Base-by-base conservation (phyloP, 176 grass and related monocot genomes). In the Ensete glaucum region DNA sequence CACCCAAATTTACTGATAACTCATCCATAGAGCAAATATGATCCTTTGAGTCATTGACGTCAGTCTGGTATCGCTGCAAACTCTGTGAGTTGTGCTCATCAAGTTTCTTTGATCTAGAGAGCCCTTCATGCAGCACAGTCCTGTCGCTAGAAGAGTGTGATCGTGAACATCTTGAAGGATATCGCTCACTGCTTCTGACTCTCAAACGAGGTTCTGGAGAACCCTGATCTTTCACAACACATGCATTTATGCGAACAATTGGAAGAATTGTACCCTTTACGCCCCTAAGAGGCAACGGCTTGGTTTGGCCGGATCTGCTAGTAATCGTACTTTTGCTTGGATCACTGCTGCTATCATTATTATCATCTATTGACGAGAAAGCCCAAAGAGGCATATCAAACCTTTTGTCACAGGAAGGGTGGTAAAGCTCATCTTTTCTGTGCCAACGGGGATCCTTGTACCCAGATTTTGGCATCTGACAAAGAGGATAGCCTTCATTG, bases 171-270 rank as follows among this genome's bases (percentile, higher is more conserved):
- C 76, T 91, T 79, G 88, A 82, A 74, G 85, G 71, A 65, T 84
- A 73, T 8, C 82, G 88, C 9, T 99, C 90, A 78, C 73, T 50
- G 77, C 75, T 82, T 83, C 70, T 89, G 13, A 73, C 49, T 78
- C 91, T 99, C 73, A 77, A 67, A 67, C 53, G 66, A 66, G 79
- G 81, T 82, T 96, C 92, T 64, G 66, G 73, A 67, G 85, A 82
- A n/a, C 62, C 79, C 51, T 91, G 85, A 53, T 88, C 88, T 74
- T 86, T 90, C 22, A 96, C 79, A 74, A 91, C 95, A 82, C 84
- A 92, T 68, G 95, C 80, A 85, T 99, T 99, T 84, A 94, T 87
- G 64, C 83, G 84, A 84, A 93, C 83, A 57, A 99, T 90, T 75
- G 84, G 70, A 82, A 99, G 86, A 2, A 80, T 65, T 21, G 75